Conservation (phyloP, 1,284 basidiomycete species). For the Apiotrichum mycotoxinovorans region DNA sequence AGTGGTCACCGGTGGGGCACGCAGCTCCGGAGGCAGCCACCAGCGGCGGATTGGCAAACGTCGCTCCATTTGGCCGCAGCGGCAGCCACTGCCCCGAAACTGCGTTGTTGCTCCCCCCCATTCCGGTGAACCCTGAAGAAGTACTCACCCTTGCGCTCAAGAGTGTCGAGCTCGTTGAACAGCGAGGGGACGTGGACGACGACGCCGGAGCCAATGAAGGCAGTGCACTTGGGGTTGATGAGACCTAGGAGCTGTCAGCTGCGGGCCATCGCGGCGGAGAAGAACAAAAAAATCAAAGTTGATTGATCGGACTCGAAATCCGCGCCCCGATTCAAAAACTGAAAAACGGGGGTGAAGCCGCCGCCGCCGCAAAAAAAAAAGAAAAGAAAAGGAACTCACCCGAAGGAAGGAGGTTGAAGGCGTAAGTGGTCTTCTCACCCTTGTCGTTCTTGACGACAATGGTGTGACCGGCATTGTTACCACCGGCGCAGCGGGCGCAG, state of each 20-base stretch:
- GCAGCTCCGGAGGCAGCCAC: neutral
- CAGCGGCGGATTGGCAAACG: neutral
- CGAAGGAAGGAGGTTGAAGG: conserved; percentile 92
- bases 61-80: too few relatives aligned
- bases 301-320: too few relatives aligned
- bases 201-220: conserved; percentile 88
- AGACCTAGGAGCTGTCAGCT: conserved; percentile 60
- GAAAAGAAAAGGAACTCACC: conserved; percentile 57
- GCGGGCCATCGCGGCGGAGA: too few relatives aligned
- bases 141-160: conserved; percentile 73
- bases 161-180: conserved; percentile 85
- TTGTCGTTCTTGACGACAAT: conserved; percentile 77
- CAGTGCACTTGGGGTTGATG: conserved; percentile 81
- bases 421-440: conserved; percentile 74
- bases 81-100: too few relatives aligned
- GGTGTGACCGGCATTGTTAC: conserved; percentile 98
- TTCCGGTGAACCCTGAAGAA: neutral
- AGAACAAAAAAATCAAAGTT: too few relatives aligned
- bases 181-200: conserved; percentile 95
- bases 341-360: too few relatives aligned
- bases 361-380: too few relatives aligned
- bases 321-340: too few relatives aligned
- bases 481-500: conserved; percentile 94
- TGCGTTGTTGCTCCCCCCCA: neutral
- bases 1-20: neutral